Conservation (phyloP, 2,329 filamentous ascomycete genomes). For the Microdochium bolleyi region DNA sequence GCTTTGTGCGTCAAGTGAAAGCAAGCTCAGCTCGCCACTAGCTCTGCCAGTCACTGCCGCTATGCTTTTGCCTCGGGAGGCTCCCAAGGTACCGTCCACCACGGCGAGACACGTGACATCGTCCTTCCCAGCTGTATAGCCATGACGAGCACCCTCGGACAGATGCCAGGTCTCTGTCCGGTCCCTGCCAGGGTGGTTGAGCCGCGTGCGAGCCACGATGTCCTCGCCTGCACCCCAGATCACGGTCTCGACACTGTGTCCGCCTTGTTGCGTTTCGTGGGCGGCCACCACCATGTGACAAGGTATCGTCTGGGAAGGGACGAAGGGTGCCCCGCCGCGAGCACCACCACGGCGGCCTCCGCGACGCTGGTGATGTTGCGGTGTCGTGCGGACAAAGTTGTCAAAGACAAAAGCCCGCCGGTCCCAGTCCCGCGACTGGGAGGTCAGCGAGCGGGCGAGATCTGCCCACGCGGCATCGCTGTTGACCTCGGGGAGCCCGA, state of each 20-base stretch:
- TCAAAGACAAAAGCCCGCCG: slow-evolving; percentile 33
- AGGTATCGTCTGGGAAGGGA: slow-evolving; percentile 21
- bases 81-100: slow-evolving; percentile 21
- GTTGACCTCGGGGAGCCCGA: slow-evolving; percentile 19
- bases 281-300: slow-evolving; percentile 43
- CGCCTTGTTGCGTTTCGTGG: slow-evolving; percentile 22
- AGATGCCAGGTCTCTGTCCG: slow-evolving; percentile 25
- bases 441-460: slow-evolving; percentile 37
- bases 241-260: slow-evolving; percentile 31
- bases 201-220: slow-evolving; percentile 32
- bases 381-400: slow-evolving; percentile 11
- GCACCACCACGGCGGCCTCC: not conserved
- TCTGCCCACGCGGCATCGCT: slow-evolving; percentile 21
- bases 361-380: not conserved
- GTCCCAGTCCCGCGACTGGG: slow-evolving; percentile 46
- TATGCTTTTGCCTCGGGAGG: slow-evolving; percentile 7
- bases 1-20: slow-evolving; percentile 26
- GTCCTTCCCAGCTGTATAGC: slow-evolving; percentile 34
- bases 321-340: slow-evolving; percentile 6
- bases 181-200: slow-evolving; percentile 10
- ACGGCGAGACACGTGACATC: slow-evolving; percentile 41
- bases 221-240: slow-evolving; percentile 45
- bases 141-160: slow-evolving; percentile 26
- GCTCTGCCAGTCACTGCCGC: slow-evolving; percentile 39
- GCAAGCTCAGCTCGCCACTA: slow-evolving; percentile 37